A percentile compares a stretch with the other conserved stretches of the same genome.
phyloP scores from a whole-genome alignment of 106 monocot genomes.

The Chionographis japonica region DNA sequence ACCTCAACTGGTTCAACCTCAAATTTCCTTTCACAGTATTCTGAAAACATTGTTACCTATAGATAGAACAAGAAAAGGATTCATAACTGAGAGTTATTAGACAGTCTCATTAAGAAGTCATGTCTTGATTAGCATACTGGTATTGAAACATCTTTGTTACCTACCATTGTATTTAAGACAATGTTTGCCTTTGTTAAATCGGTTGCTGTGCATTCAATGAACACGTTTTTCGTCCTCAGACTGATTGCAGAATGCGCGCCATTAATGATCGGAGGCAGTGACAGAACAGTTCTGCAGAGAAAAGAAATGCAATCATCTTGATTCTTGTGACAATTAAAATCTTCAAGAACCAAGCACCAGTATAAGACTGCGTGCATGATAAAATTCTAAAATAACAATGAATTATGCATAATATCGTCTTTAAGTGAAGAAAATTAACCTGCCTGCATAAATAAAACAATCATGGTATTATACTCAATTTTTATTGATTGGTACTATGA shows the following conservation, averaged over 20 bases:
- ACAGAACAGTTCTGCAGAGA: slow-evolving; percentile 61
- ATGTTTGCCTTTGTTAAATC: slow-evolving; percentile 94
- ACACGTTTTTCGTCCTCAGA: slow-evolving; percentile 78
- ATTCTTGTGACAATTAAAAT: background rate
- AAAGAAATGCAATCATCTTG: background rate
- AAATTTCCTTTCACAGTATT: slow-evolving; percentile 81
- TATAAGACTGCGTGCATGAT: too few species aligned
- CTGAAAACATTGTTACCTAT: slow-evolving; percentile 96
- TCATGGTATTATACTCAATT: too few species aligned
- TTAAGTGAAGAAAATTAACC: too few species aligned
- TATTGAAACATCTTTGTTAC: background rate
- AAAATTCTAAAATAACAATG: too few species aligned
- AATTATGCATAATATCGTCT: too few species aligned
- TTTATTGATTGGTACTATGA: too few species aligned
- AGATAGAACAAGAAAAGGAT: slow-evolving; percentile 1
- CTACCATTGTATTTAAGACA: slow-evolving; percentile 96
- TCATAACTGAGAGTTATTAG: slow-evolving; percentile 1
- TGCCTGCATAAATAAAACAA: too few species aligned
- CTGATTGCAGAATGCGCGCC: slow-evolving; percentile 90
- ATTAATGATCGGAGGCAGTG: slow-evolving; percentile 97
- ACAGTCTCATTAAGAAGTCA: background rate
- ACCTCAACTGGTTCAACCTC: slow-evolving; percentile 95
- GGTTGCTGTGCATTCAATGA: slow-evolving; percentile 96
- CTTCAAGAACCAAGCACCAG: too few species aligned
- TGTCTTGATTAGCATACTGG: background rate